These are phyloP conservation scores for Dipodascus albidus DNA, from an alignment of 805 yeast species.

Conservation along the genomic window DNA sequence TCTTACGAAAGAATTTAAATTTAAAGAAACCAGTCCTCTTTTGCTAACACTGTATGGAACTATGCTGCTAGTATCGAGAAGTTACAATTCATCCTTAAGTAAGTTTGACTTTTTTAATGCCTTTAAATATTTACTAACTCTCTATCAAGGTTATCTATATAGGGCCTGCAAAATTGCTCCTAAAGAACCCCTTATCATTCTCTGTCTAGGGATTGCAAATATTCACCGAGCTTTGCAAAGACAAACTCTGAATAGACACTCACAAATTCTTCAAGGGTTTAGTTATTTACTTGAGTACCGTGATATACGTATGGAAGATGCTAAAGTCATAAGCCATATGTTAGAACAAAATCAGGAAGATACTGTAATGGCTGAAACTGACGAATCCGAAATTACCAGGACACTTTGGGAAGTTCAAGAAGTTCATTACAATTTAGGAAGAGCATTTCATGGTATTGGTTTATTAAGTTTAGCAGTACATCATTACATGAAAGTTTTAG, in stretches of 20 bases:
- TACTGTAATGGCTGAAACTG: conserved; percentile 17
- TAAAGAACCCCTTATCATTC: conserved; percentile 67
- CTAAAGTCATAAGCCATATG: conserved; percentile 3
- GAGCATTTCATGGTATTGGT: conserved; percentile 77
- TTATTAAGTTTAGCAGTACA: conserved; percentile 59
- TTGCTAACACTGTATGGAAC: conserved; percentile 71
- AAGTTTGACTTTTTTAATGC: background rate
- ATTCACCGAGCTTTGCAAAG: conserved; percentile 89
- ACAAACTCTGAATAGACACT: conserved; percentile 71
- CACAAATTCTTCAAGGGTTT: conserved; percentile 79
- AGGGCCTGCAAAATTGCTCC: conserved; percentile 58
- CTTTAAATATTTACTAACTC: conserved; percentile 29
- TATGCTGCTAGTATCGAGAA: conserved; percentile 66
- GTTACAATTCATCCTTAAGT: conserved; percentile 72
- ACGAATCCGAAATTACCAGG: conserved; percentile 2
- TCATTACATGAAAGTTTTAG: conserved; percentile 61
- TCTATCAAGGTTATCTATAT: conserved; percentile 28
- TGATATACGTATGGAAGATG: conserved; percentile 31
- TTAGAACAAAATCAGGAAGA: conserved; percentile 22
- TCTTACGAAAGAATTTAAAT: conserved; percentile 25
- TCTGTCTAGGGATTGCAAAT: conserved; percentile 68
- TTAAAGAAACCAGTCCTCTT: conserved; percentile 37
- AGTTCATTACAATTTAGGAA: conserved; percentile 69
- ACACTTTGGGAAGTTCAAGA: conserved; percentile 53
- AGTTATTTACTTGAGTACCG: conserved; percentile 66